Base-by-base conservation (phyloP, 148 eudicot species). In the Beta vulgaris region DNA sequence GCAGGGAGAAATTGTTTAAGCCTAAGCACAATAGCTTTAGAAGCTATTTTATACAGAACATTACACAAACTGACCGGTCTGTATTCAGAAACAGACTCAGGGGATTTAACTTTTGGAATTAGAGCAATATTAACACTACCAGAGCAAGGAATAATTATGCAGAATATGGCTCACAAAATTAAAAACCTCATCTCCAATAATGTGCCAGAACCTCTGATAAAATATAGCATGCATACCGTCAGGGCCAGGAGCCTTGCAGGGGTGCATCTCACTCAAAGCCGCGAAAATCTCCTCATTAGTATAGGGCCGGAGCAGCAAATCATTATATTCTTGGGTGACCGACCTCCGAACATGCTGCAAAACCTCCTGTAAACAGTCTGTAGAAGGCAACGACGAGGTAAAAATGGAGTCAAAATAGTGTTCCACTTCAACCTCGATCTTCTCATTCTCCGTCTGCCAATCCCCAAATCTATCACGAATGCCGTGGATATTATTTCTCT, bases 231-330 rank as follows among this genome's bases (percentile, higher is more conserved):
- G 11, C 0, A 59, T 1, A 6, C 63, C 36, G 9, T 59, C 8
- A 1, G 42, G 40, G 0, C 42, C 25, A 19, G 67, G 40, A 1
- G 67, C 67, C 40, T 62, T 62, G 7, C 25, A 13, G 1, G 25
- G 67, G 0, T 32, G 1, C 67, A 62, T 31, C 3, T 16, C 7
- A 7, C 1, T 2, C 0, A 62, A 0, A 6, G 67, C 42, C 15
- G 1, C 34, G 6, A 4, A 0, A 16, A 12, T 23, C 26, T 62
- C 67, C 0, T 62, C 42, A 1, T 26, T 15, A 0, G 29, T 4
- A 1, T 4, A 53, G 0, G 12, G 25, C n/a, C 19, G 2, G 19
- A 1, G 3, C 1, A 48, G 3, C 3, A 11, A 1, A 0, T 0
- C 0, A 3, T 48, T 48, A 0, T 12, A 4, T 3, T 16, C 53